A percentile compares a stretch with the other conserved stretches of the same genome.
Evolutionary conservation across 2,329 filamentous ascomycete genomes (phyloP).

Genomic region (Apiospora phragmitis): DNA sequence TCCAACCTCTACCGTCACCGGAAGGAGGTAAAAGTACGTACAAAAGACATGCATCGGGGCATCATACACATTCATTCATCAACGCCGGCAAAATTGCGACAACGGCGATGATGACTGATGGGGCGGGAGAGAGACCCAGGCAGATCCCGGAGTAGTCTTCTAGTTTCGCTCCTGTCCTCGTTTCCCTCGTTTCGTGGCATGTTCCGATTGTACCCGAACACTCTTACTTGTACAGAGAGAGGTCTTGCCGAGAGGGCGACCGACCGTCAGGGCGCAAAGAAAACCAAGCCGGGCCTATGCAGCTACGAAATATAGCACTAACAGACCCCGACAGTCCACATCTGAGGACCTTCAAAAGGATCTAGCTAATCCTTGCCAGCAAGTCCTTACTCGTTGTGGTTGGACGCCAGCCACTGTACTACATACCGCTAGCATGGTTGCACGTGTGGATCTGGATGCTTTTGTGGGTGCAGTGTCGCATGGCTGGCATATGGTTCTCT

Average conservation of each 20-base stretch:
- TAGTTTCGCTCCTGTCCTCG: not conserved
- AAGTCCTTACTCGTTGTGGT: not conserved
- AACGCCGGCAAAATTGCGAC: conserved; percentile 2
- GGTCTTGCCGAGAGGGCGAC: not conserved
- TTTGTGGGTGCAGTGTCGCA: not conserved
- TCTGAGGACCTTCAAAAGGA: not conserved
- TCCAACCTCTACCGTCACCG: not conserved
- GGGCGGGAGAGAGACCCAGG: not conserved
- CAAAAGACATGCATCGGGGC: not conserved
- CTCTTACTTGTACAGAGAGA: too few relatives aligned
- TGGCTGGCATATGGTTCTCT: not conserved
- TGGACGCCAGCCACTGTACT: not conserved
- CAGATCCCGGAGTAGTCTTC: not conserved
- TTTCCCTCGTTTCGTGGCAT: not conserved
- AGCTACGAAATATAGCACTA: not conserved
- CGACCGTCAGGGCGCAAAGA: not conserved
- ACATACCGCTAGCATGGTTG: conserved; percentile 3
- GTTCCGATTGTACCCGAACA: not conserved
- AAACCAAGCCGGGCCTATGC: not conserved
- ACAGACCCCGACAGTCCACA: not conserved
- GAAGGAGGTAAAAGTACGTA: not conserved
- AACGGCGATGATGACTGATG: not conserved
- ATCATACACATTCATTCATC: conserved; percentile 2
- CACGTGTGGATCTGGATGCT: not conserved
- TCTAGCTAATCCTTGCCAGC: not conserved